phyloP scores from a whole-genome alignment of 176 grass and related monocot genomes.

The Oryza australiensis region DNA sequence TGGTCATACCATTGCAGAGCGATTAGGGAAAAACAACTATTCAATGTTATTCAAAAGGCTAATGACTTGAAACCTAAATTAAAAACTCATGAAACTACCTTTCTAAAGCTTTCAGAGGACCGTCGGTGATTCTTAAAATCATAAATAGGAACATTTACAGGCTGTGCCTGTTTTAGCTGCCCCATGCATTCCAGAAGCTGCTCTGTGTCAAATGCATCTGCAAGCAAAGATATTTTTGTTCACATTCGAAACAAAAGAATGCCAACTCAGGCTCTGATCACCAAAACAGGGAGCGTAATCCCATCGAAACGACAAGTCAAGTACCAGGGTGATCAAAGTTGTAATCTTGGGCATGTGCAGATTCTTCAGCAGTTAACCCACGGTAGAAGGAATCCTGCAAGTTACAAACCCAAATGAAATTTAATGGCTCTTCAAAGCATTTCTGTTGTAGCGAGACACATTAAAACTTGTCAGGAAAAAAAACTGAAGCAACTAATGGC shows the following conservation, averaged over 20 bases:
- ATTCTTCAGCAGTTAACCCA: conserved; percentile 90
- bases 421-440: background rate
- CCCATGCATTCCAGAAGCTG: conserved; percentile 94
- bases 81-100: conserved; percentile 43
- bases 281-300: conserved; percentile 14
- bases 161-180: conserved; percentile 69
- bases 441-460: background rate
- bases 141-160: conserved; percentile 97
- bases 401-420: conserved; percentile 12
- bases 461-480: background rate
- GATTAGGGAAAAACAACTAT: conserved; percentile 12
- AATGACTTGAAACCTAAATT: background rate
- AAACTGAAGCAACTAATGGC: background rate
- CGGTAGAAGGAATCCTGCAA: conserved; percentile 95
- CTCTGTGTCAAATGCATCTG: conserved; percentile 98
- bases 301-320: conserved; percentile 33
- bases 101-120: conserved; percentile 80
- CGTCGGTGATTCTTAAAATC: conserved; percentile 94
- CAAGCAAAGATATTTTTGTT: conserved; percentile 25
- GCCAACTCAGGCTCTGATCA: background rate
- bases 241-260: conserved; percentile 22
- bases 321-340: conserved; percentile 99
- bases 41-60: conserved; percentile 25
- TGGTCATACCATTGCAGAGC: background rate
- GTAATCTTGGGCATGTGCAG: conserved; percentile 77